A percentile compares a stretch with the other conserved stretches of the same genome.
Conservation (phyloP, 257 asterid species). For the Cruciata laevipes region DNA sequence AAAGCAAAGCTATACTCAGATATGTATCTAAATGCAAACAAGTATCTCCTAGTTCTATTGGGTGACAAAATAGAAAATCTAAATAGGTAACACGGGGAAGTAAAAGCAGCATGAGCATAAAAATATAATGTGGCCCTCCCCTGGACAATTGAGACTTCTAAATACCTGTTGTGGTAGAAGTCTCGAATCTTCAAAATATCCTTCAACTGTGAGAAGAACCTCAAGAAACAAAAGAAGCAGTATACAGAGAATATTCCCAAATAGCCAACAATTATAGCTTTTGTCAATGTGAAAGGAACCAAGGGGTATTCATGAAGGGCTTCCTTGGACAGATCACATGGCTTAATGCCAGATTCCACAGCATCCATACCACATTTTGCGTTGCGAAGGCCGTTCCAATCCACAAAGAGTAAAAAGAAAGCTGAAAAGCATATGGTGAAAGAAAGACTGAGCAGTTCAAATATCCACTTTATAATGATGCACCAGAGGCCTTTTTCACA, state of each 20-base stretch:
- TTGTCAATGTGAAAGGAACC: slow-evolving; percentile 67
- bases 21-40: not conserved
- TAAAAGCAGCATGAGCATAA: not conserved
- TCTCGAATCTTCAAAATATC: slow-evolving; percentile 82
- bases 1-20: slow-evolving; percentile 2
- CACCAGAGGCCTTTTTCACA: slow-evolving; percentile 99
- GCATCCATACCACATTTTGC: slow-evolving; percentile 99
- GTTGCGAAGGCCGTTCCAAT: slow-evolving; percentile 91
- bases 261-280: slow-evolving; percentile 77
- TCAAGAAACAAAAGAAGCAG: slow-evolving; percentile 72
- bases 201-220: slow-evolving; percentile 85
- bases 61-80: not conserved
- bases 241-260: slow-evolving; percentile 78
- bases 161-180: slow-evolving; percentile 70
- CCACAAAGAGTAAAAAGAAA: slow-evolving; percentile 71
- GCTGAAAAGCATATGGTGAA: slow-evolving; percentile 86
- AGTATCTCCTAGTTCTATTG: not conserved
- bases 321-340: slow-evolving; percentile 83
- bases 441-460: slow-evolving; percentile 79
- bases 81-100: not conserved
- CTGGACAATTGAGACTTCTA: slow-evolving; percentile 18
- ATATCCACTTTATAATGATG: slow-evolving; percentile 79
- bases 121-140: not conserved
- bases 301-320: slow-evolving; percentile 86
- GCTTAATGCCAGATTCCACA: slow-evolving; percentile 91